A percentile compares a stretch with the other conserved stretches of the same genome.
Evolutionary conservation across 2,329 filamentous ascomycete species (phyloP).

Genomic region (Fonsecaea multimorphosa): DNA sequence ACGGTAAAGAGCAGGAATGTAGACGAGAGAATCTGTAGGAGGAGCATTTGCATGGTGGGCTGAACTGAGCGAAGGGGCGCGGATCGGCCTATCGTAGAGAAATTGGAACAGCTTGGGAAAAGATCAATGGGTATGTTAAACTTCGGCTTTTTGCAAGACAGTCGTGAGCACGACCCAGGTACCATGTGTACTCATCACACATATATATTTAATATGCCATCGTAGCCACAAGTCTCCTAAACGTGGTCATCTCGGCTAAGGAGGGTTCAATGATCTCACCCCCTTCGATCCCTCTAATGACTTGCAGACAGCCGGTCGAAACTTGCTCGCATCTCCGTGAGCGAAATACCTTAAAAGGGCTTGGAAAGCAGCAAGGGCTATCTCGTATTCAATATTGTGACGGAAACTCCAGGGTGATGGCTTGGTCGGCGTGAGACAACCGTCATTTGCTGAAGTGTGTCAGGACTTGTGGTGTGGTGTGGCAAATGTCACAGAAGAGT

Average conservation of each 20-base stretch:
- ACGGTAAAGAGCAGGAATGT: constrained; percentile 7
- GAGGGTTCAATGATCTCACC: not conserved
- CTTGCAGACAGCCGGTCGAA: constrained; percentile 1
- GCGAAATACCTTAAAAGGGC: not conserved
- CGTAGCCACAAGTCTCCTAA: not conserved
- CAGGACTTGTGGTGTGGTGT: constrained; percentile 4
- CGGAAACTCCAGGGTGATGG: not conserved
- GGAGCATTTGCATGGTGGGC: not conserved
- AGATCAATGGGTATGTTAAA: not conserved
- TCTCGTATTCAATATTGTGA: not conserved
- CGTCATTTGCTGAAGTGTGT: constrained; percentile 8
- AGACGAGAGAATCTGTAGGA: constrained; percentile 3
- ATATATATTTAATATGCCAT: not conserved
- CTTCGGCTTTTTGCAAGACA: not conserved
- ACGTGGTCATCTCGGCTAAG: not conserved
- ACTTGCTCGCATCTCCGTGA: not conserved
- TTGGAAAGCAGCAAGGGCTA: not conserved
- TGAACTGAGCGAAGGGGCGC: constrained; percentile 2
- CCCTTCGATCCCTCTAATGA: not conserved
- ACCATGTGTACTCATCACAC: not conserved
- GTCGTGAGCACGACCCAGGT: not conserved
- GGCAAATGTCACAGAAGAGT: constrained; percentile 19
- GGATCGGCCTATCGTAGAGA: not conserved
- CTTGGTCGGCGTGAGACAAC: constrained; percentile 9
- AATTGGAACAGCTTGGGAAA: not conserved